Evolutionary conservation across 257 asterid species (phyloP).

Genomic region (Plantago elongata): DNA sequence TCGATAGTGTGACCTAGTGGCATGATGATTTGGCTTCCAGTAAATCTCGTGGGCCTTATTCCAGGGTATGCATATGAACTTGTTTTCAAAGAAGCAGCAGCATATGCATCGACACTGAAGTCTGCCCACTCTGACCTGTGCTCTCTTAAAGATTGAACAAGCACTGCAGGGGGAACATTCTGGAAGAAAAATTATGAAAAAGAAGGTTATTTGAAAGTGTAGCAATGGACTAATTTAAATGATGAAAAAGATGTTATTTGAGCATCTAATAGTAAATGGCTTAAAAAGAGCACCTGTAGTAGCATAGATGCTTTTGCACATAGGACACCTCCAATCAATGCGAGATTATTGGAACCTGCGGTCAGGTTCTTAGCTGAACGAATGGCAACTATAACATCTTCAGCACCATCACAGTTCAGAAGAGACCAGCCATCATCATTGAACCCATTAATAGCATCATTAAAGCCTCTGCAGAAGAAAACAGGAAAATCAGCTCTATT

Average conservation of each 20-base stretch:
- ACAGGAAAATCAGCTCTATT: not conserved
- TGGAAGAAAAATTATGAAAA: constrained; percentile 24
- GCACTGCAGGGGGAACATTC: constrained; percentile 90
- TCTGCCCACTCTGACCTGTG: constrained; percentile 99
- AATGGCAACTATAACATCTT: constrained; percentile 75
- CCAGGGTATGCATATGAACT: constrained; percentile 73
- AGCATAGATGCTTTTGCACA: constrained; percentile 98
- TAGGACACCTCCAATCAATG: constrained; percentile 75
- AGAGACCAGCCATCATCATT: constrained; percentile 93
- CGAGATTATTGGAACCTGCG: constrained; percentile 34
- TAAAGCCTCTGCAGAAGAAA: constrained; percentile 69
- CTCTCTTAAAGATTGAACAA: constrained; percentile 89
- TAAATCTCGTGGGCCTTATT: constrained; percentile 80
- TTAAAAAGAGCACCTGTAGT: constrained; percentile 53
- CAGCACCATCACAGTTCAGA: constrained; percentile 67
- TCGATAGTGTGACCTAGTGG: constrained; percentile 92
- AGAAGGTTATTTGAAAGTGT: not conserved
- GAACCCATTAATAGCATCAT: constrained; percentile 89
- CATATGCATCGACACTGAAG: constrained; percentile 82
- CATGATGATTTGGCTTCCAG: constrained; percentile 95
- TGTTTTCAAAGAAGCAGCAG: constrained; percentile 73
- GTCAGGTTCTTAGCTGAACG: constrained; percentile 52
- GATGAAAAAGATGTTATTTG: too few relatives aligned
- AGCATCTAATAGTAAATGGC: not conserved
- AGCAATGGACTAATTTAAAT: too few relatives aligned